These are phyloP conservation scores for Kodamaea suecica DNA, from an alignment of 1,139 yeast genomes.

Conservation along the genomic window DNA sequence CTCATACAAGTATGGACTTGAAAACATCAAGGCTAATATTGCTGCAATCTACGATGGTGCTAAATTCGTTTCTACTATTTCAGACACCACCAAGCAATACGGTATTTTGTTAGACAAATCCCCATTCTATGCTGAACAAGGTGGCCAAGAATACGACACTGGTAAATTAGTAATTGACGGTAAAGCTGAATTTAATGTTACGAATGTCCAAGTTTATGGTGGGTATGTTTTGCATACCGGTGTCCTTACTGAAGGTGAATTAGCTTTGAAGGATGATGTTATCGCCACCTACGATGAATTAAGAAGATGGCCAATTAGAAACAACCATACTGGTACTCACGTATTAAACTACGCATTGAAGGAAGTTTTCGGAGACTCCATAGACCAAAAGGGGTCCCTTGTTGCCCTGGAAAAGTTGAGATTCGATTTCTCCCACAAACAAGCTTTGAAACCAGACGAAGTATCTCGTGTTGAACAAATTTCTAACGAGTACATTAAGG, in stretches of 20 bases:
- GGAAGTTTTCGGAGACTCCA: conserved; percentile 79
- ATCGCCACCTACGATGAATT: conserved; percentile 89
- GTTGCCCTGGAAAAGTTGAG: conserved; percentile 94
- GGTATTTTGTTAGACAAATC: conserved; percentile 87
- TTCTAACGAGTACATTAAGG: conserved; percentile 66
- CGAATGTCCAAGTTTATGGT: conserved; percentile 87
- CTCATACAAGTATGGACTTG: conserved; percentile 64
- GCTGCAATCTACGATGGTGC: conserved; percentile 72
- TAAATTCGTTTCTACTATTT: conserved; percentile 47
- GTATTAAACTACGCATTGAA: conserved; percentile 85
- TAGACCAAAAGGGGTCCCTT: conserved; percentile 95
- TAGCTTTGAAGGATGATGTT: conserved; percentile 64
- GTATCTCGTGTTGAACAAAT: conserved; percentile 71
- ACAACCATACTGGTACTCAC: conserved; percentile 98
- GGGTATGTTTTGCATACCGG: conserved; percentile 98
- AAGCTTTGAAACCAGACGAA: conserved; percentile 69
- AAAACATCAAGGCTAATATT: conserved; percentile 59
- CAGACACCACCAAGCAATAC: conserved; percentile 49
- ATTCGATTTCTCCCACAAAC: conserved; percentile 93
- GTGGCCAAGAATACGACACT: conserved; percentile 97
- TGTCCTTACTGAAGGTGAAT: conserved; percentile 67
- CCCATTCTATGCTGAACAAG: conserved; percentile 97
- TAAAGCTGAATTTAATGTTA: conserved; percentile 78
- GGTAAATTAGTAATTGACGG: conserved; percentile 93
- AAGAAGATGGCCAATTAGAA: conserved; percentile 95